phyloP scores from a whole-genome alignment of 2,329 filamentous ascomycete genomes.

The Fusarium concolor region DNA sequence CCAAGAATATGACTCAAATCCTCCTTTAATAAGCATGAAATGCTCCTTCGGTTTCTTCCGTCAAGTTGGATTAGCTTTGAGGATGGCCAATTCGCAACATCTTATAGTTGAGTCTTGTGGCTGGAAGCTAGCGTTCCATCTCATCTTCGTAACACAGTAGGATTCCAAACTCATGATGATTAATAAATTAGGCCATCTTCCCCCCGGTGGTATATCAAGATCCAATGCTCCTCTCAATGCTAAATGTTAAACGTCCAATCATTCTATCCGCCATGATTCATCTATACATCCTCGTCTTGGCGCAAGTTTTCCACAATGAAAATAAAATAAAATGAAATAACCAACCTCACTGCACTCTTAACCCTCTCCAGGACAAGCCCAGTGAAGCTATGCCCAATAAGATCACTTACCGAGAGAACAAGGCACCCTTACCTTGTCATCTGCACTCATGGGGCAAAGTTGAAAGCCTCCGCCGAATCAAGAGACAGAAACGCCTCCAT shows the following conservation, averaged over 20 bases:
- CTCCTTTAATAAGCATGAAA: no score
- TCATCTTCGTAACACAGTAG: no score
- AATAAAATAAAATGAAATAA: not conserved
- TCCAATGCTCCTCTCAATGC: constrained; percentile 5
- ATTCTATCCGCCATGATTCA: not conserved
- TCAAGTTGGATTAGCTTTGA: no score
- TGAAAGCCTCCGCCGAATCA: constrained; percentile 45
- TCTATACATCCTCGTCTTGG: not conserved
- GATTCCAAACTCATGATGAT: not conserved
- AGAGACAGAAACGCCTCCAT: constrained; percentile 51
- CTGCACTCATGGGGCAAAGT: constrained; percentile 35
- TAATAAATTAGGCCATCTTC: not conserved
- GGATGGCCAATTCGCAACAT: no score
- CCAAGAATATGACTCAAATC: no score
- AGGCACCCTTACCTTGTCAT: not conserved
- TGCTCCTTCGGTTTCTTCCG: no score
- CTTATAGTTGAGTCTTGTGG: no score
- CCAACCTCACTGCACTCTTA: not conserved
- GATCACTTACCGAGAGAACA: not conserved
- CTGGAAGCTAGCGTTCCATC: no score
- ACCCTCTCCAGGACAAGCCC: not conserved
- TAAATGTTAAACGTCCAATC: not conserved
- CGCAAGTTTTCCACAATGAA: not conserved
- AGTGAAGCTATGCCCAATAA: not conserved
- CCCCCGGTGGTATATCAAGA: constrained; percentile 17